Evolutionary conservation across 495 filamentous ascomycete genomes (phyloP), one percentile per base, ranked within the genome.

Genomic region (Neurospora tetrasperma): DNA sequence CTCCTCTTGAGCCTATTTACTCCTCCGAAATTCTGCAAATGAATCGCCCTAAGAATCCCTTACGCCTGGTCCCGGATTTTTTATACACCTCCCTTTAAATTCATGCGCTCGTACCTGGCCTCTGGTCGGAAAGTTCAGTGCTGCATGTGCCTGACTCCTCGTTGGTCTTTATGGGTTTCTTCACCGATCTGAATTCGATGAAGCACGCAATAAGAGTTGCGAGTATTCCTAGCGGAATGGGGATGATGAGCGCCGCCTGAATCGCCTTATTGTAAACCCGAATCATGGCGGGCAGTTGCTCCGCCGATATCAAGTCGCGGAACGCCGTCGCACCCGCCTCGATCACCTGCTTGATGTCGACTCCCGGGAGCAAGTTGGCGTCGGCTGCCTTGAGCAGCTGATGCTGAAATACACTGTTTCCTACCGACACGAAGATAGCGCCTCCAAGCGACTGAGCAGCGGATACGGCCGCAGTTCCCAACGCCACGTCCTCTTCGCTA

Each of bases 371-470:
- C 23, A 71, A 20, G 18, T 59, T 73, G 31, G 44, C 71, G 11
- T 10, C 69, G 41, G 73, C 80, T 69, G 77, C 78, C 62, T 83
- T 81, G 69, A 85, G 75, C 7, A 92, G 82, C 10, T 82, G 75
- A 74, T 85, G 85, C 71, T 84, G 83, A 79, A 92, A 88, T 2
- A 92, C 80, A 39, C 82, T 88, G 78, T 92, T 86, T 0, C 83
- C 90, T n/a, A 90, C 81, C 0, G 86, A 83, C 42, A 90, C 80
- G 75, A 91, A 92, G 38, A 92, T 74, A 10, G 90, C 85, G 42
- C 88, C 89, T 5, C 89, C 89, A 0, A 93, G 80, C 1, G 81
- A 85, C 77, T 92, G 90, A 9, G 82, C 73, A 71, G 91, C 89
- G 73, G 90, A 85, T 76, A 92, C 88, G 11, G 90, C 77, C 2